phyloP scores from a whole-genome alignment of 2,329 filamentous ascomycete genomes.

The Colletotrichum australisinense region DNA sequence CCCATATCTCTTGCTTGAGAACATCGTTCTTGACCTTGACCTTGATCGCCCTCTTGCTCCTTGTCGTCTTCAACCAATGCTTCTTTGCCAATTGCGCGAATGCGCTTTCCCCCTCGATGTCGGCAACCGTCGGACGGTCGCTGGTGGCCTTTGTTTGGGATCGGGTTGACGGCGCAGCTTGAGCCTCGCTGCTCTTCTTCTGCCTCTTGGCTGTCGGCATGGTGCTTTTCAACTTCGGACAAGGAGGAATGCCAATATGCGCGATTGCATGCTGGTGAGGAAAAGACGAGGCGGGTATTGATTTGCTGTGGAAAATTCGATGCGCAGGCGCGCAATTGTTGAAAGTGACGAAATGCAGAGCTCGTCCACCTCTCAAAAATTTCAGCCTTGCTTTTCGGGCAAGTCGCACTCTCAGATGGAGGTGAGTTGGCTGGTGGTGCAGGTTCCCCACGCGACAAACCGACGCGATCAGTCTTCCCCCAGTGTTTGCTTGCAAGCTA shows the following conservation, averaged over 20 bases:
- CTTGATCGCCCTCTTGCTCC: conserved; percentile 66
- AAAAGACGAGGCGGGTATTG: neutral
- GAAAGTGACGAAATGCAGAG: conserved; percentile 18
- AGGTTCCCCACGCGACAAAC: conserved; percentile 12
- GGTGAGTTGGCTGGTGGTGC: neutral
- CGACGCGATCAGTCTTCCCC: conserved; percentile 11
- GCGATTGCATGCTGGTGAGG: conserved; percentile 18
- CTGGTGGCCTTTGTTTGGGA: conserved; percentile 52
- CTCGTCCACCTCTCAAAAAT: conserved; percentile 39
- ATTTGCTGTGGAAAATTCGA: conserved; percentile 43
- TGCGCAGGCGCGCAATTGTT: conserved; percentile 32
- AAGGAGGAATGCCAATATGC: neutral
- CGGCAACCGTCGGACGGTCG: conserved; percentile 73
- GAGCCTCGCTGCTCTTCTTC: conserved; percentile 62
- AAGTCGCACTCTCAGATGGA: neutral
- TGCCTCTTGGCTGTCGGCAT: conserved; percentile 72
- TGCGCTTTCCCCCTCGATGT: conserved; percentile 76
- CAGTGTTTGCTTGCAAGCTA: neutral
- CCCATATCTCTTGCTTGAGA: conserved; percentile 90
- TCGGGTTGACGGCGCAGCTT: conserved; percentile 42
- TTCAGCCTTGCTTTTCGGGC: conserved; percentile 47
- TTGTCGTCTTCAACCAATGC: conserved; percentile 80
- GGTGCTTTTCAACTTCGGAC: conserved; percentile 31
- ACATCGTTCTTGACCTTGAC: conserved; percentile 85
- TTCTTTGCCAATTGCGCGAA: conserved; percentile 84